Conservation (phyloP, 2,329 filamentous ascomycete species). For the Fusarium ramigenum region DNA sequence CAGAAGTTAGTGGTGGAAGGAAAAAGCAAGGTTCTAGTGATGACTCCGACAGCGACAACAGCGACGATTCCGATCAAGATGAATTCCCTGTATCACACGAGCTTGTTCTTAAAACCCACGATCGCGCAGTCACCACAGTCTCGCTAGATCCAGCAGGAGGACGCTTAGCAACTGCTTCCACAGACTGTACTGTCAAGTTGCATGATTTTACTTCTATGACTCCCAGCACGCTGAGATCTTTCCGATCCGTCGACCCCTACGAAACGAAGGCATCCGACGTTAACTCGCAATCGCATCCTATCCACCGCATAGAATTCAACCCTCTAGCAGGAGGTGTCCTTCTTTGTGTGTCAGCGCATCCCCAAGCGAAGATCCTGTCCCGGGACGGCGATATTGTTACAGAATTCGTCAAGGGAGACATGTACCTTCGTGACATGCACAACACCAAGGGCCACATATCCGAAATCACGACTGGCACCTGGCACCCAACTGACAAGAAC, state of each 20-base stretch:
- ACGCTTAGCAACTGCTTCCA: slow-evolving; percentile 87
- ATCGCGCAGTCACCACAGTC: slow-evolving; percentile 83
- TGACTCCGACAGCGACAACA: slow-evolving; percentile 58
- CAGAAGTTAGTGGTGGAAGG: slow-evolving; percentile 19
- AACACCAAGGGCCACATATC: slow-evolving; percentile 97
- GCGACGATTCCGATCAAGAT: slow-evolving; percentile 75
- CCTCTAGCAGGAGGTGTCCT: slow-evolving; percentile 81
- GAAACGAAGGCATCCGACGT: slow-evolving; percentile 74
- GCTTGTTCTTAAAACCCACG: slow-evolving; percentile 90
- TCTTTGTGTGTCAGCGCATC: slow-evolving; percentile 86
- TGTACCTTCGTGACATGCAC: slow-evolving; percentile 97
- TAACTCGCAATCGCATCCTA: slow-evolving; percentile 83
- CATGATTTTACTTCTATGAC: slow-evolving; percentile 98
- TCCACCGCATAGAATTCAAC: slow-evolving; percentile 89
- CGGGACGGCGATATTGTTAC: slow-evolving; percentile 87
- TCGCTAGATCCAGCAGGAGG: slow-evolving; percentile 87
- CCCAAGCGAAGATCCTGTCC: slow-evolving; percentile 88
- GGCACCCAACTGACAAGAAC: slow-evolving; percentile 89
- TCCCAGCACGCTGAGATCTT: slow-evolving; percentile 90
- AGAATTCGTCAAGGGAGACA: slow-evolving; percentile 96
- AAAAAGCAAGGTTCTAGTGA: slow-evolving; percentile 57
- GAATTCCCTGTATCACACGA: slow-evolving; percentile 95
- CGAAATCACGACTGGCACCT: slow-evolving; percentile 87
- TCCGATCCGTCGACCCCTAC: slow-evolving; percentile 90
- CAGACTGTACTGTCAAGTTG: slow-evolving; percentile 89